Conservation (phyloP, 768 basidiomycete genomes). For the Tricholomella constricta region DNA sequence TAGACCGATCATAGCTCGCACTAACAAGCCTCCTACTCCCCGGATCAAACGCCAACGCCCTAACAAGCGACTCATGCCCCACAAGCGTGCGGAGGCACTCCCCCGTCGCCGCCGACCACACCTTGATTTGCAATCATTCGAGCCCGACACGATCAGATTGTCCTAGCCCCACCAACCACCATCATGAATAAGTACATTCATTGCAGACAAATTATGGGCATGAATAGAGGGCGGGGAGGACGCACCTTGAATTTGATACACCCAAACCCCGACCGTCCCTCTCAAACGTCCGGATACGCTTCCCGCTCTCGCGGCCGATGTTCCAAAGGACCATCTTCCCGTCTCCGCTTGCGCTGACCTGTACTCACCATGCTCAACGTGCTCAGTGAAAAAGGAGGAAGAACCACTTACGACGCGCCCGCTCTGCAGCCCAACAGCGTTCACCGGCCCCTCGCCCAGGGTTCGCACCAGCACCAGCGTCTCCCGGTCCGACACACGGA, state of each 20-base stretch:
- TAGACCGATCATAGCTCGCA: conserved; percentile 84
- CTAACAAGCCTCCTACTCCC: conserved; percentile 75
- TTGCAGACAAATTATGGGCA: too few relatives aligned
- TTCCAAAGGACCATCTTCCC: conserved; percentile 94
- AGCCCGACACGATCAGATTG: conserved; percentile 81
- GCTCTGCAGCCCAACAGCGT: conserved; percentile 81
- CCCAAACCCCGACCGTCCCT: conserved; percentile 91
- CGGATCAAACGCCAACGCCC: conserved; percentile 81
- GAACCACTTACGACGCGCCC: conserved; percentile 45
- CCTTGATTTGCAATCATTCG: conserved; percentile 91
- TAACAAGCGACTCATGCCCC: conserved; percentile 83
- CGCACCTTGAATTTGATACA: conserved; percentile 95
- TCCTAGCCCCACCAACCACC: too few relatives aligned
- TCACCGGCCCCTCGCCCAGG: conserved; percentile 85
- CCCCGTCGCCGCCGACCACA: conserved; percentile 83
- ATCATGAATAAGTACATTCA: too few relatives aligned
- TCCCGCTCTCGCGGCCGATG: conserved; percentile 69
- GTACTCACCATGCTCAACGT: too few relatives aligned
- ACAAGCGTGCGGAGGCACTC: conserved; percentile 78
- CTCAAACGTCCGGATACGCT: conserved; percentile 76
- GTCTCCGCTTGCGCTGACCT: conserved; percentile 84
- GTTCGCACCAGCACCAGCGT: conserved; percentile 64
- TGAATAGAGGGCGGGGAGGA: too few relatives aligned
- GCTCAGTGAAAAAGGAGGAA: not conserved
- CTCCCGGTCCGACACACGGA: conserved; percentile 78